These are phyloP conservation scores for Stemphylium vesicarium DNA, from an alignment of 2,329 filamentous ascomycete genomes.

Conservation along the genomic window DNA sequence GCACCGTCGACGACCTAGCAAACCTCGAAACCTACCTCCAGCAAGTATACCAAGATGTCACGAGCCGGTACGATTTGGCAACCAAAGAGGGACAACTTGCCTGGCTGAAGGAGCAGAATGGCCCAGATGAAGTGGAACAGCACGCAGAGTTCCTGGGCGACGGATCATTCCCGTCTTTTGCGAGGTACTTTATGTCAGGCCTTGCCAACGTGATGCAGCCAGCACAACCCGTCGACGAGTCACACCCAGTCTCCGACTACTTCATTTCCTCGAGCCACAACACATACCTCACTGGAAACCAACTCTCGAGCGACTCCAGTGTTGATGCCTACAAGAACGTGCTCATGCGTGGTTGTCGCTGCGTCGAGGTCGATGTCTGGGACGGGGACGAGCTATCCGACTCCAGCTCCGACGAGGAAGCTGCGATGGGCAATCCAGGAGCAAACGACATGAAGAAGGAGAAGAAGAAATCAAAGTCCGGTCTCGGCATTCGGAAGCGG, in stretches of 20 bases:
- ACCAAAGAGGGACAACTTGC: conserved; percentile 39
- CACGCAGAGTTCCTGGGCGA: conserved; percentile 37
- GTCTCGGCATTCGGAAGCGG: conserved; percentile 44
- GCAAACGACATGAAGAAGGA: conserved; percentile 30
- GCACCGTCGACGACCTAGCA: conserved; percentile 40
- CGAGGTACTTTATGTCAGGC: conserved; percentile 55
- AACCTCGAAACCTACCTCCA: conserved; percentile 39
- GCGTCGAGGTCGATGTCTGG: conserved; percentile 96
- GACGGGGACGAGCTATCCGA: conserved; percentile 66
- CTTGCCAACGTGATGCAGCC: conserved; percentile 54
- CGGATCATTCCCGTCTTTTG: conserved; percentile 42
- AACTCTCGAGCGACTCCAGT: conserved; percentile 78
- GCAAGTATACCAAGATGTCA: conserved; percentile 35
- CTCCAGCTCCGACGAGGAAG: conserved; percentile 48
- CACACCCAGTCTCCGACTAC: conserved; percentile 80
- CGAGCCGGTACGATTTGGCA: conserved; percentile 37
- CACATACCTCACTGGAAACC: conserved; percentile 87
- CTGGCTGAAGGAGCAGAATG: conserved; percentile 45
- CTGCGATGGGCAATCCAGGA: conserved; percentile 26
- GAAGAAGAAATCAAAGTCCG: conserved; percentile 38
- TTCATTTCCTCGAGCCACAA: conserved; percentile 96
- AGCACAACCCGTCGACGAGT: conserved; percentile 60
- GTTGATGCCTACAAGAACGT: conserved; percentile 80
- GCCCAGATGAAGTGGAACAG: conserved; percentile 5
- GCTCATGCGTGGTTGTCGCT: conserved; percentile 78